A percentile compares a stretch with the other conserved stretches of the same genome.
Conservation (phyloP, 768 basidiomycete genomes). For the Gautieria morchelliformis region DNA sequence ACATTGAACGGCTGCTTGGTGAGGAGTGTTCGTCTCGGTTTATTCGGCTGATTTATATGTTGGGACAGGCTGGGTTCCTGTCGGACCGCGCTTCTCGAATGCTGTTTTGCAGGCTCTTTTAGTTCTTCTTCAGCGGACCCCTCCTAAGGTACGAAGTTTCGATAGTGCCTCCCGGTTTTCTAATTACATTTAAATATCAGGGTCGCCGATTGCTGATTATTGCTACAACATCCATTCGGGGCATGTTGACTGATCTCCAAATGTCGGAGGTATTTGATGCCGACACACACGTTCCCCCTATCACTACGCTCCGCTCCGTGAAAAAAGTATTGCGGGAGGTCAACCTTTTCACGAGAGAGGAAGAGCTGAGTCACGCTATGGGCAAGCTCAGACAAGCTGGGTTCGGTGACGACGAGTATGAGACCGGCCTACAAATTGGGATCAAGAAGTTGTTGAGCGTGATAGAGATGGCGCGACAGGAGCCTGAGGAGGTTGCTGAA, state of each 20-base stretch:
- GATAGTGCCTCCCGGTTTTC: not conserved
- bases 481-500: conserved; percentile 73
- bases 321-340: conserved; percentile 72
- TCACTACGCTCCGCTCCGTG: conserved; percentile 62
- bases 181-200: conserved; percentile 29
- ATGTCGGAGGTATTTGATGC: conserved; percentile 85
- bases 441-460: conserved; percentile 89
- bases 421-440: conserved; percentile 56
- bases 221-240: conserved; percentile 83
- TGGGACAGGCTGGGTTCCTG: conserved; percentile 81
- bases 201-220: conserved; percentile 86
- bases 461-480: conserved; percentile 96
- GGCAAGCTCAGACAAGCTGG: conserved; percentile 65
- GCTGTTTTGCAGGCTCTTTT: conserved; percentile 82
- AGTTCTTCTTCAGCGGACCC: conserved; percentile 79
- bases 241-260: conserved; percentile 81
- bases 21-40: conserved; percentile 15
- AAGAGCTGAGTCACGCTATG: conserved; percentile 51
- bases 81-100: conserved; percentile 96
- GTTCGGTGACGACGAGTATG: conserved; percentile 41
- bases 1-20: conserved; percentile 89
- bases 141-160: conserved; percentile 65
- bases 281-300: conserved; percentile 74
- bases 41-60: not conserved
- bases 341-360: conserved; percentile 53